Conservation (phyloP, 306 rosid species). For the Cucumis sativus region DNA sequence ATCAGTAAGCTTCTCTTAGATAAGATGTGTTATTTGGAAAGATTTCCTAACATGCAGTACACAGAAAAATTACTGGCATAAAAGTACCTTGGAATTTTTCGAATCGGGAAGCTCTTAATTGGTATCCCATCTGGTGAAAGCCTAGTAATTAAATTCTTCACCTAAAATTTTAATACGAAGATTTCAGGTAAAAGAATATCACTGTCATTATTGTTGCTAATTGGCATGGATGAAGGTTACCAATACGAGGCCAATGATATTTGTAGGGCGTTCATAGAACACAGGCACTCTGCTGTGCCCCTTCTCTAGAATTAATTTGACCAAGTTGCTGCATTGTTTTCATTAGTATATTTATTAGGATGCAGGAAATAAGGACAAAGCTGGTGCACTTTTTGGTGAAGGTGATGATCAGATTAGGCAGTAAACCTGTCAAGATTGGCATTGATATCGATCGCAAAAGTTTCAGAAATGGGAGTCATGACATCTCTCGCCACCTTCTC, state of each 20-base stretch:
- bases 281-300: conserved; percentile 81
- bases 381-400: neutral
- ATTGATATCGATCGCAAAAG: conserved; percentile 47
- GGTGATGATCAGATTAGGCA: neutral
- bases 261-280: conserved; percentile 48
- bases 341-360: neutral
- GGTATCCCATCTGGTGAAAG: conserved; percentile 48
- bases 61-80: neutral
- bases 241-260: conserved; percentile 66
- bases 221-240: conserved; percentile 18
- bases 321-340: conserved; percentile 35
- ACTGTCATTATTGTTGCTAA: neutral
- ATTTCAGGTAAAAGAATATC: neutral
- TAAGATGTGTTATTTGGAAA: neutral
- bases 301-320: conserved; percentile 43
- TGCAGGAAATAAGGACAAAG: neutral
- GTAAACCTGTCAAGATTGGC: conserved; percentile 51
- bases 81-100: conserved; percentile 57
- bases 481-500: conserved; percentile 55
- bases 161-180: conserved; percentile 21
- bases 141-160: conserved; percentile 50
- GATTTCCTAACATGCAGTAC: neutral
- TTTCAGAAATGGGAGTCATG: conserved; percentile 63
- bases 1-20: neutral
- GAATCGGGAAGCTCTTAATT: conserved; percentile 49